A percentile compares a stretch with the other conserved stretches of the same genome.
Conservation (phyloP, 192 early-diverging fungal species). For the Mortierella hygrophila region DNA sequence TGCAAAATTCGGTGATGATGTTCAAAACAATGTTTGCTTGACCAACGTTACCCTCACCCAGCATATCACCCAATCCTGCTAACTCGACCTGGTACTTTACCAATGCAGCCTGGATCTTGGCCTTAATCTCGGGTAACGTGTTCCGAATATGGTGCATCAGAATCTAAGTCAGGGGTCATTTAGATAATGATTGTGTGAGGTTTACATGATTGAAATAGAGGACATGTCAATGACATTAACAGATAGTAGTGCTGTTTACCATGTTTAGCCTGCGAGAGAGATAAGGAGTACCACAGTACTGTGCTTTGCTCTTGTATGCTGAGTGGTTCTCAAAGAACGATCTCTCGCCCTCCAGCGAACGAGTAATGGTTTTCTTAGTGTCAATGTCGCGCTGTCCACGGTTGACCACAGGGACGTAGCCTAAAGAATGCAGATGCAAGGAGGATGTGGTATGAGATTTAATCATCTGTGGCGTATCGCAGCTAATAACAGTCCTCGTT, state of each 20-base stretch:
- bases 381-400: conserved; percentile 99
- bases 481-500: neutral
- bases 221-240: too few relatives aligned
- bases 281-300: conserved; percentile 99
- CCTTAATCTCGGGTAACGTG: conserved; percentile 98
- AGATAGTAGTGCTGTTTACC: conserved; percentile 57
- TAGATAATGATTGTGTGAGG: neutral
- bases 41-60: conserved; percentile 76
- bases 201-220: neutral
- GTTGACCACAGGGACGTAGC: conserved; percentile 99
- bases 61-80: conserved; percentile 88
- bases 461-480: neutral
- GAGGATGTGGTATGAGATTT: neutral
- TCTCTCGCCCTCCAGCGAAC: conserved; percentile 91
- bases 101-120: conserved; percentile 91
- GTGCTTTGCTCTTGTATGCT: conserved; percentile 95
- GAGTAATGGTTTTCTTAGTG: conserved; percentile 87
- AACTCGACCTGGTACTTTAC: conserved; percentile 91
- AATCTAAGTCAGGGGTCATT: conserved; percentile 67
- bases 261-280: conserved; percentile 96
- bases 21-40: conserved; percentile 93
- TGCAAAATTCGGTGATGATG: conserved; percentile 99
- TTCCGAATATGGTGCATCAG: conserved; percentile 99
- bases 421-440: conserved; percentile 54
- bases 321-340: conserved; percentile 95